Evolutionary conservation across 2,329 filamentous ascomycete genomes (phyloP), one percentile per base, ranked within the genome.

Genomic region (Zasmidium cellare): DNA sequence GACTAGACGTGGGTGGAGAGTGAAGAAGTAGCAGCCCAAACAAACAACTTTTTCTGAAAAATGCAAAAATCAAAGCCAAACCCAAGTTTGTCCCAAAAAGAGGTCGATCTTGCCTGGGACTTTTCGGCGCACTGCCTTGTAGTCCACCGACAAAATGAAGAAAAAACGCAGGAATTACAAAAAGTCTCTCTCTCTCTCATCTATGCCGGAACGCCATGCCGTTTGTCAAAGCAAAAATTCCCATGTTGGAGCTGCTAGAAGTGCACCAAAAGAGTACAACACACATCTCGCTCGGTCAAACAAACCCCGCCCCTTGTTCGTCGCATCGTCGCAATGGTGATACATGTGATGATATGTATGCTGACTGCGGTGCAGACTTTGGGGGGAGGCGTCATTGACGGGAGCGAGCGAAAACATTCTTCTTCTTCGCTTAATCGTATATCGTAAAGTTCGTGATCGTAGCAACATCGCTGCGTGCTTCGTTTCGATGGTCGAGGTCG

Each of bases 381-480:
- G 12, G 11, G 5, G 12, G 35, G 35, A 3, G 19, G 22, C 50
- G 16, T 18, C 35, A 41, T 14, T 31, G 16, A 18, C 35, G 7
- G 35, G 16, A 57, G 20, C 55, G 55, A 53, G 55, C 49, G 45
- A 57, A 59, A 56, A 48, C 38, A 20, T 45, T 28, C 25, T 53
- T 45, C 31, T 44, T 45, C 57, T 28, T 56, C 48, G 25, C 19
- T 52, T 53, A n/a, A 58, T 60, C 59, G 55, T 64, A 59, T 62
- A 58, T 62, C 62, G 62, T 62, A 46, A 57, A 61, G 19, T 14
- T 60, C 59, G 45, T 64, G 52, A 58, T 58, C 53, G 62, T 55
- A 53, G 46, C 46, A 59, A 54, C 53, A 57, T 65, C 60, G 57
- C 62, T 62, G 59, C 60, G 50, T 62, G 58, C 60, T 65, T 63